Conservation (phyloP, 1,284 basidiomycete species). For the Cryptococcus jaspeensis region DNA sequence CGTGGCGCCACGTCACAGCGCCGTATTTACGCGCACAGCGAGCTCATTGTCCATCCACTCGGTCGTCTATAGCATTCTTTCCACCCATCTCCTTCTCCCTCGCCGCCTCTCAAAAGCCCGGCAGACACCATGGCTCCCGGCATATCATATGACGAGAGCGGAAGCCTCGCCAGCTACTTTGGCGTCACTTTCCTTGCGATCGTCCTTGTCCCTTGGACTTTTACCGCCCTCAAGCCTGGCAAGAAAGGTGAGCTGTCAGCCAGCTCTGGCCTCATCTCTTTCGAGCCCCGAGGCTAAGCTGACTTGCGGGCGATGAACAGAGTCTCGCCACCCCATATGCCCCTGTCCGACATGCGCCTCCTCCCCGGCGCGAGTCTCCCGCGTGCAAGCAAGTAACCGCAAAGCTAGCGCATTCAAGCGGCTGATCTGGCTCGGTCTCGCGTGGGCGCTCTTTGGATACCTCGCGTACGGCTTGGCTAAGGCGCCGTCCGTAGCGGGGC, state of each 20-base stretch:
- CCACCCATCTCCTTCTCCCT: neutral
- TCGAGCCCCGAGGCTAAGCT: neutral
- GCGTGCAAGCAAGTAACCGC: conserved; percentile 8
- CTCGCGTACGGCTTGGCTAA: conserved; percentile 67
- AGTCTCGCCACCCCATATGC: conserved; percentile 32
- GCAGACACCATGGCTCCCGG: conserved; percentile 39
- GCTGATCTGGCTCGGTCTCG: conserved; percentile 61
- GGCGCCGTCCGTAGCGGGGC: conserved; percentile 58
- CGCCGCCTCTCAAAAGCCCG: conserved; percentile 5
- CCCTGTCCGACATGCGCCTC: conserved; percentile 32
- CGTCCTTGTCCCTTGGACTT: conserved; percentile 71
- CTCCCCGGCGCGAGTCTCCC: conserved; percentile 12
- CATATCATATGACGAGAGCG: conserved; percentile 75
- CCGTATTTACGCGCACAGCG: too few species aligned
- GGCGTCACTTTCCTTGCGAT: conserved; percentile 79
- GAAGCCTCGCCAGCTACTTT: conserved; percentile 86
- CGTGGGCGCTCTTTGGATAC: conserved; percentile 73
- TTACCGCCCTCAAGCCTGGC: conserved; percentile 54
- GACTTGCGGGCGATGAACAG: conserved; percentile 12
- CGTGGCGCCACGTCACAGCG: neutral
- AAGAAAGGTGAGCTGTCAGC: conserved; percentile 20
- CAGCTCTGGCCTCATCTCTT: neutral
- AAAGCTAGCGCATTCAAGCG: conserved; percentile 40
- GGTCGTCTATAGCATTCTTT: neutral
- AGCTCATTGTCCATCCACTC: too few species aligned